A percentile compares a stretch with the other conserved stretches of the same genome.
phyloP scores from a whole-genome alignment of 192 early-diverging fungal genomes.

The Gorgonomyces haynaldii region DNA sequence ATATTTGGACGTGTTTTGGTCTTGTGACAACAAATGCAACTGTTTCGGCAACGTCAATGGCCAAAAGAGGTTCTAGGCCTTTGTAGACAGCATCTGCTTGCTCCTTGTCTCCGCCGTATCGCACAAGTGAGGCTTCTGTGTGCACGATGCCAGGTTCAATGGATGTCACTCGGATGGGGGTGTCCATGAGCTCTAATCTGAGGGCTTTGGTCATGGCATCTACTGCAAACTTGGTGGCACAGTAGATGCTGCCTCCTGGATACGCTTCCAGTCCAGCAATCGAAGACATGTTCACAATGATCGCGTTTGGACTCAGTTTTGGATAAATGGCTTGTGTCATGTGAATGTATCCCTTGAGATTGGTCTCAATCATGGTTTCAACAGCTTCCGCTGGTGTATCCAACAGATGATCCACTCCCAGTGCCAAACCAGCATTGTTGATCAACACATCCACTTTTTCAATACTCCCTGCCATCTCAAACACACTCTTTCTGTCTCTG shows the following conservation, averaged over 20 bases:
- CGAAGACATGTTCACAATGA: conserved; percentile 76
- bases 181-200: conserved; percentile 60
- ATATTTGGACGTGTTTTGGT: conserved; percentile 61
- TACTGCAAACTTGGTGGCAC: conserved; percentile 49
- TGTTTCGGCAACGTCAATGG: conserved; percentile 56
- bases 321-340: conserved; percentile 67
- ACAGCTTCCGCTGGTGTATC: conserved; percentile 46
- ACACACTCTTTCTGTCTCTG: conserved; percentile 31
- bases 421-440: conserved; percentile 78
- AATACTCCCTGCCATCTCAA: conserved; percentile 40
- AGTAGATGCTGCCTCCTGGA: conserved; percentile 65
- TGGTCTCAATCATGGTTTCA: conserved; percentile 74
- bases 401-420: conserved; percentile 62
- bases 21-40: conserved; percentile 69
- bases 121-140: conserved; percentile 79
- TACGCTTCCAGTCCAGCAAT: conserved; percentile 66
- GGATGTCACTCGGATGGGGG: conserved; percentile 53
- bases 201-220: conserved; percentile 70
- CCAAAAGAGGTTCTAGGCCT: conserved; percentile 57
- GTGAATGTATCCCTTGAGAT: conserved; percentile 77
- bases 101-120: conserved; percentile 58
- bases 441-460: conserved; percentile 67
- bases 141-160: conserved; percentile 74
- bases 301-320: conserved; percentile 63
- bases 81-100: conserved; percentile 54